Percentiles rank a stretch among this genome's conserved stretches.
Evolutionary conservation across 108 stramenopile species (phyloP).

Genomic region (Pseudonitzschia pungens): DNA sequence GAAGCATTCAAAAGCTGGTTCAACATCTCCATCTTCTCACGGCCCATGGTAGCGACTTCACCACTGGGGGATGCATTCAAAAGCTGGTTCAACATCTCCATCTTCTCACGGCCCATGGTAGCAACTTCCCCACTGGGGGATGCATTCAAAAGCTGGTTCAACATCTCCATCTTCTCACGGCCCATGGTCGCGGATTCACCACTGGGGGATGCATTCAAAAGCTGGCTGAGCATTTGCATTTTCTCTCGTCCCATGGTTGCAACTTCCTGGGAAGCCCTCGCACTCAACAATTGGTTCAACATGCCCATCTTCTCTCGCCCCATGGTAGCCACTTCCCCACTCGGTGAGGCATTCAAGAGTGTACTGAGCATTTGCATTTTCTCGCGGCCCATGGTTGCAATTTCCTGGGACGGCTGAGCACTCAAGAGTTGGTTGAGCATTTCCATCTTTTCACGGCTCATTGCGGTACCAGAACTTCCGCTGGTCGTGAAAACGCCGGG

Average conservation of each 20-base stretch:
- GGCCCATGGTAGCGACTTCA: not conserved
- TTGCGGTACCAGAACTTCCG: not conserved
- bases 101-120: conserved; percentile 8
- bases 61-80: not conserved
- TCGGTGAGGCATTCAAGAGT: not conserved
- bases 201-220: not conserved
- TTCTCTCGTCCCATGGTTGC: conserved; percentile 6
- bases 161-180: conserved; percentile 6
- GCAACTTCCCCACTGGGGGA: not conserved
- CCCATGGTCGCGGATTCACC: conserved; percentile 1
- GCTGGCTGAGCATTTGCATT: conserved; percentile 12
- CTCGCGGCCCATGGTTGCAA: not conserved
- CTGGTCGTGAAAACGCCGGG: not conserved
- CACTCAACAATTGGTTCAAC: not conserved
- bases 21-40: conserved; percentile 1
- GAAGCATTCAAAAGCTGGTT: not conserved
- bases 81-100: not conserved
- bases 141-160: not conserved
- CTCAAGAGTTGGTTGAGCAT: not conserved
- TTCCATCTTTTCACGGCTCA: conserved; percentile 8
- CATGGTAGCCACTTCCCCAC: not conserved
- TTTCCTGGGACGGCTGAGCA: not conserved
- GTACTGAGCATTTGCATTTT: conserved; percentile 4
- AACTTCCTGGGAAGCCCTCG: not conserved
- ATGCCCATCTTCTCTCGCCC: conserved; percentile 3